phyloP scores from a whole-genome alignment of 2,329 filamentous ascomycete genomes.

The Pestalotiopsis fici region DNA sequence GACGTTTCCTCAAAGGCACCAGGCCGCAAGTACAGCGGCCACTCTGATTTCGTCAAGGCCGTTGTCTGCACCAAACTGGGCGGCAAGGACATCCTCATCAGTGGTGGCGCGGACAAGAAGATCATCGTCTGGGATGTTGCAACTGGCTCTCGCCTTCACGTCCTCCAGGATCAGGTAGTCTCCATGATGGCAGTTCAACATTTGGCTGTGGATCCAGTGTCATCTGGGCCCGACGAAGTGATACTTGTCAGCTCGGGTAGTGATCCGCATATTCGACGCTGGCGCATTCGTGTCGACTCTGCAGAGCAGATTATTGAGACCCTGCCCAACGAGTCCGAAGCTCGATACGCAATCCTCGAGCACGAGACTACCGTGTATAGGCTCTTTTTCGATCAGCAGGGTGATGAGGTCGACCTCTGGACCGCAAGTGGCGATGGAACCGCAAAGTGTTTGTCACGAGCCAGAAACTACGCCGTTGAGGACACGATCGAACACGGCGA shows the following conservation, averaged over 20 bases:
- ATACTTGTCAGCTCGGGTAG: conserved; percentile 79
- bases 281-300: conserved; percentile 59
- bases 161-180: conserved; percentile 71
- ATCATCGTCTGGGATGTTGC: conserved; percentile 81
- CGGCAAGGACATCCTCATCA: conserved; percentile 66
- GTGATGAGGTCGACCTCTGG: conserved; percentile 76
- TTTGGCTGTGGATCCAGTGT: conserved; percentile 72
- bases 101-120: conserved; percentile 76
- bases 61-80: conserved; percentile 64
- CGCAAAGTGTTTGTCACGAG: conserved; percentile 74
- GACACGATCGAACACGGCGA: conserved; percentile 79
- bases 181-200: conserved; percentile 79
- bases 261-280: conserved; percentile 77
- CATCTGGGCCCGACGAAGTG: conserved; percentile 49
- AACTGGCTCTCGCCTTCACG: conserved; percentile 69
- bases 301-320: conserved; percentile 57
- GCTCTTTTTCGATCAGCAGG: conserved; percentile 67
- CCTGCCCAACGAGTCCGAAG: conserved; percentile 38
- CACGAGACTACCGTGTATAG: conserved; percentile 93
- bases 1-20: conserved; percentile 57
- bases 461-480: conserved; percentile 69
- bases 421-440: conserved; percentile 92
- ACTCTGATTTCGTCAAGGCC: conserved; percentile 90
- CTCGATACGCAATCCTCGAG: conserved; percentile 61
- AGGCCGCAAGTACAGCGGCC: conserved; percentile 68